A percentile compares a stretch with the other conserved stretches of the same genome.
Conservation (phyloP, 345 rosid species). For the Eucalyptus coolabah region DNA sequence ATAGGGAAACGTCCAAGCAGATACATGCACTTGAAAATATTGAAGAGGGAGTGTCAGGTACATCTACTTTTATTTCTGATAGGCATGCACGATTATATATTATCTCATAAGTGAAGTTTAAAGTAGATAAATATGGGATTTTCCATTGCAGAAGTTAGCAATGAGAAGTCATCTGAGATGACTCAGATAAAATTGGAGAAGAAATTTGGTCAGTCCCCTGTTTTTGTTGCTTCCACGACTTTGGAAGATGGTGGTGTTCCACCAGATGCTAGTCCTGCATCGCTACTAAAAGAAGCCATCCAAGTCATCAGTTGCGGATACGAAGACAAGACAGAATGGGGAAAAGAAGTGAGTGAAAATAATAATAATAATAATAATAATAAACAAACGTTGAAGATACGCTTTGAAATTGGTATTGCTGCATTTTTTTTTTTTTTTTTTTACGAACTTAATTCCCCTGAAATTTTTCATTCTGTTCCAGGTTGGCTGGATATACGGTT, state of each 20-base stretch:
- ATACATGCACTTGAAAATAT: conserved; percentile 87
- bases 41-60: conserved; percentile 64
- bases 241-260: conserved; percentile 81
- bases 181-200: conserved; percentile 68
- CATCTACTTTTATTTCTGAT: neutral
- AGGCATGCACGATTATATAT: neutral
- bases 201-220: conserved; percentile 93
- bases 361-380: too few species aligned
- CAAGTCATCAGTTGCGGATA: conserved; percentile 98
- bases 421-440: neutral
- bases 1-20: conserved; percentile 77
- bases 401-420: neutral
- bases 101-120: neutral
- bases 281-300: conserved; percentile 81
- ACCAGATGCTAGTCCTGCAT: conserved; percentile 52
- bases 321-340: conserved; percentile 99
- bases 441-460: neutral
- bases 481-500: conserved; percentile 98
- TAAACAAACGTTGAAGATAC: neutral
- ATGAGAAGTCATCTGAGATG: conserved; percentile 41
- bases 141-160: conserved; percentile 20
- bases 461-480: conserved; percentile 6
- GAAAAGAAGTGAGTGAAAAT: conserved; percentile 69
- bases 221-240: conserved; percentile 65
- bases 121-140: neutral